Percentiles rank a stretch among this genome's conserved stretches.
phyloP scores from a whole-genome alignment of 805 yeast species.

The Jamesozyma lodderae region DNA sequence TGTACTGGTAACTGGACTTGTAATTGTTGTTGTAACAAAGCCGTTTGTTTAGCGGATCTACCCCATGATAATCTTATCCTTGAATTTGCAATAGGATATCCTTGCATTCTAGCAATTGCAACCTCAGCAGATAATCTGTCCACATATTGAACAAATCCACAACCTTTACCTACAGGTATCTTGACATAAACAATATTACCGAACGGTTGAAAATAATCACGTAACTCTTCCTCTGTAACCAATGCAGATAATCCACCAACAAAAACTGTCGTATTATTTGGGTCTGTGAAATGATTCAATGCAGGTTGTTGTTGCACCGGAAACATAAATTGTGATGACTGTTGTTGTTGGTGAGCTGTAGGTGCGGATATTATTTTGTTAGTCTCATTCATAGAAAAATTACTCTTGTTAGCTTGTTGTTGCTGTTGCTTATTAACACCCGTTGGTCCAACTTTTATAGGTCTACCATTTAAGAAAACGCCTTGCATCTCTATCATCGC shows the following conservation, averaged over 20 bases:
- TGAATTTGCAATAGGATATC: constrained; percentile 77
- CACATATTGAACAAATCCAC: constrained; percentile 81
- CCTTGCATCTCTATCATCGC: constrained; percentile 83
- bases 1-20: constrained; percentile 5
- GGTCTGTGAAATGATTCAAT: constrained; percentile 62
- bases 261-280: constrained; percentile 67
- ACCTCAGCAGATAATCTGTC: constrained; percentile 74
- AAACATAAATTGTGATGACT: constrained; percentile 17
- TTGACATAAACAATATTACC: constrained; percentile 72
- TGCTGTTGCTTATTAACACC: constrained; percentile 4
- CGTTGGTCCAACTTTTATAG: constrained; percentile 70
- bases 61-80: constrained; percentile 88
- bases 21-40: constrained; percentile 4
- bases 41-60: constrained; percentile 35
- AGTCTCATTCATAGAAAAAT: too few species aligned
- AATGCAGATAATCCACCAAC: constrained; percentile 55
- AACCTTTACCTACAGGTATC: constrained; percentile 64
- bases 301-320: constrained; percentile 44
- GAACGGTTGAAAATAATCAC: constrained; percentile 51
- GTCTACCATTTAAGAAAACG: constrained; percentile 55
- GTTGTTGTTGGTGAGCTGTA: not conserved
- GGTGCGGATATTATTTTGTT: too few species aligned
- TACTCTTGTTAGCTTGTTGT: not conserved
- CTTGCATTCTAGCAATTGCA: constrained; percentile 83
- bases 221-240: constrained; percentile 54